Base-by-base conservation (phyloP, 164 flowering plant genomes). In the Warburgia ugandensis region DNA sequence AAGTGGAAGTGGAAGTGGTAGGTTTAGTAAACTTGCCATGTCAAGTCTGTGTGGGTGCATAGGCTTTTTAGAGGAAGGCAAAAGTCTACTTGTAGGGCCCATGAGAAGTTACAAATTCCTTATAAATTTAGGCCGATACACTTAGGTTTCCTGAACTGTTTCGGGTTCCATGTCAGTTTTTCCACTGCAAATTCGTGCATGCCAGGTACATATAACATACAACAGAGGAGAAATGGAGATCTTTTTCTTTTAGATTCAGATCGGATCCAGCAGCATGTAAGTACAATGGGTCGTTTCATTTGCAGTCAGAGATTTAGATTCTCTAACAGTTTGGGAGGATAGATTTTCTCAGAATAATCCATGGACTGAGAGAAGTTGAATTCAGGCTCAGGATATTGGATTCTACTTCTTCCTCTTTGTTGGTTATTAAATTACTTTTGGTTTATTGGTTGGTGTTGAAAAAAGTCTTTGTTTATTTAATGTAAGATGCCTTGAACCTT, bases 191-290 rank as follows among this genome's bases (percentile, higher is more conserved):
- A 37, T 37, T 20, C 17, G 41, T 37, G 41, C 14, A 37, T 14
- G 14, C 41, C 17, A 14, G 14, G 41, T 37, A 20, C 14, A 37
- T 14, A 14, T 20, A 20, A 14, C 23, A 37, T 37, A 14, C 17
- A 20, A 37, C 41, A 37, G 41, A 36, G 27, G 23, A 36, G 31
- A 16, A 51, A 51, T 37, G 44, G 41, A 9, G 29, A 41, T 45
- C 17, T n/a, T 56, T n/a, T 11, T 45, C 17, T n/a, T 56, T n/a
- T 11, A 36, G 51, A 35, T 47, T 56, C 60, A 56, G 52, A 56
- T 46, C 36, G 44, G 45, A 48, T 29, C 52, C 35, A 25, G 6
- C 52, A 12, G 43, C 60, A 36, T 46, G 60, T 37, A 47, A 46
- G 52, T 46, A 14, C 45, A 55, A 38, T 36, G n/a, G 22, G 27